A percentile compares a stretch with the other conserved stretches of the same genome.
These are phyloP conservation scores for Stromatinia cepivora DNA, from an alignment of 2,329 filamentous ascomycete genomes.

Conservation along the genomic window DNA sequence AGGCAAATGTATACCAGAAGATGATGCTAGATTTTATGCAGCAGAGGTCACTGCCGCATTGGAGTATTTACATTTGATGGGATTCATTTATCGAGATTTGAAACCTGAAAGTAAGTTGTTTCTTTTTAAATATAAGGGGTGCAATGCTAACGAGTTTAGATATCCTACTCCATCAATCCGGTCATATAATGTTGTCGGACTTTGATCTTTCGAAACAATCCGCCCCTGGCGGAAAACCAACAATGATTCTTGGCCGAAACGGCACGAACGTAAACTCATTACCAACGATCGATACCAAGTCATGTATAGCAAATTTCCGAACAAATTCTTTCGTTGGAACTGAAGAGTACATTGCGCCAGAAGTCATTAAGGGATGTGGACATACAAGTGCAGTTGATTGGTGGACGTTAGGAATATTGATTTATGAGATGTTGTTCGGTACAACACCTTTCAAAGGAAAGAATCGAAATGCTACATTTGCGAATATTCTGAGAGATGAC, in stretches of 20 bases:
- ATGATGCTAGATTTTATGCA: slow-evolving; percentile 95
- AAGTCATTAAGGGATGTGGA: slow-evolving; percentile 97
- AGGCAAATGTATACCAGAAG: slow-evolving; percentile 95
- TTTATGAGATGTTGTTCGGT: slow-evolving; percentile 98
- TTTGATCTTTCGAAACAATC: slow-evolving; percentile 99
- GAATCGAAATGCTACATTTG: slow-evolving; percentile 97
- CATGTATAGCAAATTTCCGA: slow-evolving; percentile 96
- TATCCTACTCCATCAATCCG: slow-evolving; percentile 96
- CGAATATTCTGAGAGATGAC: slow-evolving; percentile 93
- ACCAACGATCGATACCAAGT: slow-evolving; percentile 97
- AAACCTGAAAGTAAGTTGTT: slow-evolving; percentile 87
- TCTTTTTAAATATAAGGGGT: slow-evolving; percentile 23
- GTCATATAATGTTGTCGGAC: slow-evolving; percentile 99
- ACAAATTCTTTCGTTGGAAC: slow-evolving; percentile 99
- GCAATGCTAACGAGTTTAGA: slow-evolving; percentile 58
- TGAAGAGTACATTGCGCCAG: slow-evolving; percentile 97
- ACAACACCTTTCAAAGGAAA: slow-evolving; percentile 99
- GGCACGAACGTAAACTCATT: slow-evolving; percentile 83
- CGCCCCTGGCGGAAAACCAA: slow-evolving; percentile 90
- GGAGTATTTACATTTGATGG: slow-evolving; percentile 97
- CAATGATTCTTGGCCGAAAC: slow-evolving; percentile 88
- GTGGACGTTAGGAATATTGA: slow-evolving; percentile 97
- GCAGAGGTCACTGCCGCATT: slow-evolving; percentile 95
- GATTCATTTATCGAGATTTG: slow-evolving; percentile 96
- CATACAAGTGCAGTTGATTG: slow-evolving; percentile 98